Evolutionary conservation across 768 basidiomycete species (phyloP).

Genomic region (Steccherinum ochraceum): DNA sequence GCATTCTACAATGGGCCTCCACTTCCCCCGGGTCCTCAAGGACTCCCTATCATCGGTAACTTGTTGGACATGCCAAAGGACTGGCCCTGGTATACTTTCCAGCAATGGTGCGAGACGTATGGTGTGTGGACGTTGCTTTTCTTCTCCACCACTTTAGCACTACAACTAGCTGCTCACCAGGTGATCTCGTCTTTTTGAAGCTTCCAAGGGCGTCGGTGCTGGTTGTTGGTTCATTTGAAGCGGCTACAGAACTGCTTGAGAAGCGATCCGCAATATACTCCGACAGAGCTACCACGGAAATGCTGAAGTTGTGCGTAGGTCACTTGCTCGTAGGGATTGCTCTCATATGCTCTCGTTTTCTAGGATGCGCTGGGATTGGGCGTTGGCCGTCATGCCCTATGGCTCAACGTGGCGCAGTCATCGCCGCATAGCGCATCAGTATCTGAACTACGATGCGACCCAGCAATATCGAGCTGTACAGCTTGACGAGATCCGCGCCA

Average conservation of each 20-base stretch:
- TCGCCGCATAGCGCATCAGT: constrained; percentile 34
- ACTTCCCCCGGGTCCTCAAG: too few relatives aligned
- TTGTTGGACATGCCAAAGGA: constrained; percentile 3
- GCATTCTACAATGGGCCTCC: too few relatives aligned
- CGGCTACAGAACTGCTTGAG: constrained; percentile 7
- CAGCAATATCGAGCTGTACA: constrained; percentile 25
- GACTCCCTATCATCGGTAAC: constrained; percentile 7
- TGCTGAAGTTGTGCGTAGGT: background rate
- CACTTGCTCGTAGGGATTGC: background rate
- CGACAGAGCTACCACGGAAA: constrained; percentile 1
- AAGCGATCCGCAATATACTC: constrained; percentile 10
- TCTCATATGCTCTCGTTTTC: background rate
- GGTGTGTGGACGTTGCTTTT: too few relatives aligned
- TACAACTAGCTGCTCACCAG: too few relatives aligned
- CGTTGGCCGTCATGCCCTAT: constrained; percentile 34
- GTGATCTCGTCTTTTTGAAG: constrained; percentile 12
- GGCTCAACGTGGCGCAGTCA: constrained; percentile 34
- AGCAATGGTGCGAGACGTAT: constrained; percentile 7
- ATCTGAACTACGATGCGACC: constrained; percentile 31
- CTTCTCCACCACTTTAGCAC: too few relatives aligned
- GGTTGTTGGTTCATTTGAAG: constrained; percentile 15
- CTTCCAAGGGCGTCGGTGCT: constrained; percentile 12
- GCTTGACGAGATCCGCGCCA: constrained; percentile 19
- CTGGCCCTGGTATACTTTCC: constrained; percentile 11
- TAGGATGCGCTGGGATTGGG: constrained; percentile 33